A percentile compares a stretch with the other conserved stretches of the same genome.
Evolutionary conservation across 129 eudicot genomes (phyloP).

Genomic region (Dittrichia graveolens): DNA sequence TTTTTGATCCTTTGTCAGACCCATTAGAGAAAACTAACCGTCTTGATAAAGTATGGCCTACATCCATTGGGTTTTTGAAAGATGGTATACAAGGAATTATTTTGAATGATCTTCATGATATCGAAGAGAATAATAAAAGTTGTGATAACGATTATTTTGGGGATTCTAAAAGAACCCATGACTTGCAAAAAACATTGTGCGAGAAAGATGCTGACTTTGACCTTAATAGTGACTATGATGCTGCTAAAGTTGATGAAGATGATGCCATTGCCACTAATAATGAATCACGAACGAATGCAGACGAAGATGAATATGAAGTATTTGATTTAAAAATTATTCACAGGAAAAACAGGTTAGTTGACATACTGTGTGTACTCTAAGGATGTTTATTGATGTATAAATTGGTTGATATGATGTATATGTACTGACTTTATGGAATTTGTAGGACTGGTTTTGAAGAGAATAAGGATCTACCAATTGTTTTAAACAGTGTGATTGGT

Average conservation of each 20-base stretch:
- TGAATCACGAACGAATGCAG: conserved; percentile 37
- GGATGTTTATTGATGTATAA: not conserved
- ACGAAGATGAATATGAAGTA: conserved; percentile 72
- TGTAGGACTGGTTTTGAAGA: conserved; percentile 98
- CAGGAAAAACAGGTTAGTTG: conserved; percentile 84
- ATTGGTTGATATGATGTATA: not conserved
- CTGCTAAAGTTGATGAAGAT: conserved; percentile 53
- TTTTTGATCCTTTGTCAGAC: conserved; percentile 39
- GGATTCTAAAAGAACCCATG: conserved; percentile 34
- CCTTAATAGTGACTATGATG: conserved; percentile 37
- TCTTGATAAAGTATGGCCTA: conserved; percentile 47
- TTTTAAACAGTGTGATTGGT: conserved; percentile 66
- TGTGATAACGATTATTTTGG: conserved; percentile 29
- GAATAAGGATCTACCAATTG: conserved; percentile 82
- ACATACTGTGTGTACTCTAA: not conserved
- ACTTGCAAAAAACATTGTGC: not conserved
- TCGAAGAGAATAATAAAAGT: conserved; percentile 15
- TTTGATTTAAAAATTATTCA: conserved; percentile 76
- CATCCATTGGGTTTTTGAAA: conserved; percentile 30
- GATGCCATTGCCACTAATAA: conserved; percentile 32
- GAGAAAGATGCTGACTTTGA: conserved; percentile 27
- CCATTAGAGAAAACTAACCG: conserved; percentile 30
- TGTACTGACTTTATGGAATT: conserved; percentile 42
- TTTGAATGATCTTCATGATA: conserved; percentile 19
- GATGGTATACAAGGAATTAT: conserved; percentile 35